These are phyloP conservation scores for Pseudognaphalium luteoalbum DNA, from an alignment of 129 eudicot species.

Conservation along the genomic window DNA sequence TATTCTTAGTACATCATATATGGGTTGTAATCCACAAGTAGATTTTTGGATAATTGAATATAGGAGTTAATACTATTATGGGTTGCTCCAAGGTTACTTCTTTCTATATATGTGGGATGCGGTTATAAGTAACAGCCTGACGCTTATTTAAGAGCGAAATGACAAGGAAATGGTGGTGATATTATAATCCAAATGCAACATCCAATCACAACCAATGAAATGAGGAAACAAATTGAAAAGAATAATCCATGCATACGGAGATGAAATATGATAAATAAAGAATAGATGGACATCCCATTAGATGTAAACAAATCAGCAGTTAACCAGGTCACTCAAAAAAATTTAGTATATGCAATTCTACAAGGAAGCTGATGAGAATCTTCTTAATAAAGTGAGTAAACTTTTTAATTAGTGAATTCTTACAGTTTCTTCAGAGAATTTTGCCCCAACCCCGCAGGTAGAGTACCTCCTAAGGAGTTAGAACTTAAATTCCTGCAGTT, in stretches of 20 bases:
- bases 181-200: neutral
- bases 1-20: neutral
- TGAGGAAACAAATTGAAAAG: neutral
- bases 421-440: constrained; percentile 77
- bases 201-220: neutral
- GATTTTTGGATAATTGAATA: neutral
- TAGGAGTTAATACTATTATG: neutral
- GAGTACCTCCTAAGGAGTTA: constrained; percentile 72
- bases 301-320: constrained; percentile 1
- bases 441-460: constrained; percentile 86
- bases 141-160: neutral
- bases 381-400: neutral
- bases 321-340: constrained; percentile 3
- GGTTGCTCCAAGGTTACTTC: neutral
- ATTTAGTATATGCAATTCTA: constrained; percentile 1
- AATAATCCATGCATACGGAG: neutral
- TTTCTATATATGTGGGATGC: neutral
- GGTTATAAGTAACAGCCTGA: neutral
- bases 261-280: neutral
- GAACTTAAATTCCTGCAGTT: constrained; percentile 83
- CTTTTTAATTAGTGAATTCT: constrained; percentile 25
- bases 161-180: neutral
- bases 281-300: neutral
- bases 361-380: constrained; percentile 12
- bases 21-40: neutral